Evolutionary conservation across 2,329 filamentous ascomycete genomes (phyloP).

Genomic region (Exophiala calicioides): DNA sequence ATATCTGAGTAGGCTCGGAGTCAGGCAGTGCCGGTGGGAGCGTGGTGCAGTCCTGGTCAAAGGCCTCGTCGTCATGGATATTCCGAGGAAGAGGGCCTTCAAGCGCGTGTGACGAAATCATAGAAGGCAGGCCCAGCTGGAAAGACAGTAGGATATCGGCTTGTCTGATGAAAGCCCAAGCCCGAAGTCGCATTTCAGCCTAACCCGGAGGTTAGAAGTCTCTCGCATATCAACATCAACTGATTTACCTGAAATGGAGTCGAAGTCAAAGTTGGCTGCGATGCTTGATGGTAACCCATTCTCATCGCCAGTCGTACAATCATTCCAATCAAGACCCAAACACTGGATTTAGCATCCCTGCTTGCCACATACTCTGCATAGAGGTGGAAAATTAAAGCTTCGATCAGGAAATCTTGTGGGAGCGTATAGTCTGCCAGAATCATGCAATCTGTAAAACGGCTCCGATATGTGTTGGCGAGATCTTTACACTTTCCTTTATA

Average conservation of each 20-base stretch:
- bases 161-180: slow-evolving; percentile 33
- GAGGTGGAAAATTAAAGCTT: slow-evolving; percentile 30
- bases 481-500: slow-evolving; percentile 19
- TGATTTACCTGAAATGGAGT: slow-evolving; percentile 30
- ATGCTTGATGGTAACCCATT: slow-evolving; percentile 36
- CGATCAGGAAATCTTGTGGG: slow-evolving; percentile 28
- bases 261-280: slow-evolving; percentile 27
- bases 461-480: slow-evolving; percentile 16
- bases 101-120: slow-evolving; percentile 29
- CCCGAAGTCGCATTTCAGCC: slow-evolving; percentile 34
- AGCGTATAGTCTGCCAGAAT: slow-evolving; percentile 31
- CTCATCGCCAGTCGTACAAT: slow-evolving; percentile 32
- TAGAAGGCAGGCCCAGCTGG: slow-evolving; percentile 35
- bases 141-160: slow-evolving; percentile 35
- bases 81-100: slow-evolving; percentile 33
- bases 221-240: background rate
- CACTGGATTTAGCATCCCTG: slow-evolving; percentile 32
- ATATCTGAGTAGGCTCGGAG: slow-evolving; percentile 28
- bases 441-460: slow-evolving; percentile 27
- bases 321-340: slow-evolving; percentile 31
- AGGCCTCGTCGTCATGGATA: slow-evolving; percentile 33
- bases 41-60: slow-evolving; percentile 29
- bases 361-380: slow-evolving; percentile 32
- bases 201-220: background rate
- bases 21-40: slow-evolving; percentile 31